Evolutionary conservation across 116 monocot genomes (phyloP), one percentile per base, ranked within the genome.

Genomic region (Cymodocea nodosa): DNA sequence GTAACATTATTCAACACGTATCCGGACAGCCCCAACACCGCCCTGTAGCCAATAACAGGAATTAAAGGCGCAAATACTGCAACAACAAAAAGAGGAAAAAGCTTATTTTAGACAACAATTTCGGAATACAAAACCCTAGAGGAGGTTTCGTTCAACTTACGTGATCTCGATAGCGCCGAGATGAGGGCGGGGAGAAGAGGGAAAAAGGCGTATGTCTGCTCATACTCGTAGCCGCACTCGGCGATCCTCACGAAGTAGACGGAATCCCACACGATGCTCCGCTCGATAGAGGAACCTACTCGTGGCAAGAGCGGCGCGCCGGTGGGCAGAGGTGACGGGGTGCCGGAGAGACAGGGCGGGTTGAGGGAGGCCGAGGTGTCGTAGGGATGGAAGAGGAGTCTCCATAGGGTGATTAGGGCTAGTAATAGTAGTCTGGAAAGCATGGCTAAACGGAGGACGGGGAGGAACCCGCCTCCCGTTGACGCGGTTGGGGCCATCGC

Each of bases 201-300:
- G 50, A 90, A 74, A 73, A 97, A 97, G 57, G 95, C 95, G 69
- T 76, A 90, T 51, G 80, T 76, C 74, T 90, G 95, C 82, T 97
- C 91, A 71, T 97, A 90, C 78, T 97, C 95, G 76, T 97, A 97
- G 23, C 87, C 95, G 67, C 95, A 95, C 81, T 85, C 85, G 35
- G 95, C 90, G 63, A 87, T 73, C 25, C 95, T 75, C 11, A 87
- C 76, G 68, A 87, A 90, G 81, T 87, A 85, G 59, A 97, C 91
- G 52, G 81, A 64, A 66, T 97, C 95, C 95, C 95, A 97, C 11
- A 90, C 95, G 48, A 83, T 75, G 70, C 83, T 77, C 50, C 74
- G 69, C 71, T 83, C 85, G 63, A 97, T 76, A 23, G 83, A 74
- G 16, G 80, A 73, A 19, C 71, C 85, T 19, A 78, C 40, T 12